Base-by-base conservation (phyloP, 176 grass and related monocot genomes). In the Carex pumila region DNA sequence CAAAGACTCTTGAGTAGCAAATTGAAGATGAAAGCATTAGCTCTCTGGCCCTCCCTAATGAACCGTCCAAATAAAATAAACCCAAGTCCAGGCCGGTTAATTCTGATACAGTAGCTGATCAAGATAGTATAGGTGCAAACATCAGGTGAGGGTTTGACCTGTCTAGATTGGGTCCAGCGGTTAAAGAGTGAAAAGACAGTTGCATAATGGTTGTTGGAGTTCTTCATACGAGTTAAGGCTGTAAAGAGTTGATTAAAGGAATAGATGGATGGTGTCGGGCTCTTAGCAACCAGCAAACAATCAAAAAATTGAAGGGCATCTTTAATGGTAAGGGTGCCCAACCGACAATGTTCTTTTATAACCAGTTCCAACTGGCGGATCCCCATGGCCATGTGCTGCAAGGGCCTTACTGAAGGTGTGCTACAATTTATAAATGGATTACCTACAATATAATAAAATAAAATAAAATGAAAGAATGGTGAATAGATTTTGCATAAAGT, bases 161-260 rank as follows among this genome's bases (percentile, higher is more conserved):
- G 19, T 55, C 13, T 55, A 14, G 53, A 55, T n/a, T 12, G 47
- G 41, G 8, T 17, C 39, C 82, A 39, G 22, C 52, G 58, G 8
- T 25, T 79, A 56, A 65, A 85, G 49, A 91, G 56, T 6, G 39
- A 52, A 18, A 85, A 11, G 10, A 80, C 31, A 7, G 82, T 71
- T 10, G 58, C 32, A 8, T 66, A 25, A 21, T 55, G 53, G 53
- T 12, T 11, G 53, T 55, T 55, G 1, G 53, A 55, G 3, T 55
- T 55, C 53, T 55, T 31, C 63, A 31, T 66, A 31, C 29, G 22
- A 31, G 18, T 9, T 25, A 66, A 25, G 13, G 63, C 15, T 31
- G n/a, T 66, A 31, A 66, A 31, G 18, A 66, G 63, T 3, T 31
- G n/a, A 30, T 66, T 66, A 66, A 66, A 66, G 15, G 13, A 25